Conservation (phyloP, 768 basidiomycete species). For the Collybiopsis luxurians region DNA sequence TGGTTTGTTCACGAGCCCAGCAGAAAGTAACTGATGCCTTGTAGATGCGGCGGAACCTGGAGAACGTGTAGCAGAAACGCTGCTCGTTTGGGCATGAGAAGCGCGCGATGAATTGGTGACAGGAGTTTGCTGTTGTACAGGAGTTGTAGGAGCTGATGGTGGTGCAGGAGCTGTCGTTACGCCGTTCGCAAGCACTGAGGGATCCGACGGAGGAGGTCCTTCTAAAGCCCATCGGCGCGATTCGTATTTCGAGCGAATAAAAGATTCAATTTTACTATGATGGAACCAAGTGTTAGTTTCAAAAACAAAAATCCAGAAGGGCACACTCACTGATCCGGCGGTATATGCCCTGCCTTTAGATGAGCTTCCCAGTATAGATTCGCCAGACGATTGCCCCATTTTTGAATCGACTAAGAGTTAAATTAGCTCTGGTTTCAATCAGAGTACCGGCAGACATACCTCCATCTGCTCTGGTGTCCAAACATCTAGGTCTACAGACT, state of each 20-base stretch:
- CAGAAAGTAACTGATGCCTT: conserved; percentile 53
- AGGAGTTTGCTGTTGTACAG: conserved; percentile 16
- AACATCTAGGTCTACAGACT: conserved; percentile 94
- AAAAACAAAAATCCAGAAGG: not conserved
- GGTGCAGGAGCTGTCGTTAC: conserved; percentile 15
- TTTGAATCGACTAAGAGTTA: conserved; percentile 64
- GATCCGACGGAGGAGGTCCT: conserved; percentile 82
- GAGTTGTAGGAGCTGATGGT: conserved; percentile 21
- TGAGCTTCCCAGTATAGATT: conserved; percentile 98
- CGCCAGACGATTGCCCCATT: conserved; percentile 92
- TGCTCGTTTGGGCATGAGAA: conserved; percentile 26
- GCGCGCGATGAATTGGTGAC: conserved; percentile 24
- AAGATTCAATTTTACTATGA: conserved; percentile 95
- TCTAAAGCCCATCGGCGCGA: conserved; percentile 89
- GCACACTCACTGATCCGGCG: conserved; percentile 84
- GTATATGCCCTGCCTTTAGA: conserved; percentile 85
- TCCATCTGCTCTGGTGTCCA: conserved; percentile 99
- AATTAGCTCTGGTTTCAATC: not conserved
- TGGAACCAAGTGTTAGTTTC: not conserved
- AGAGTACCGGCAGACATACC: conserved; percentile 38
- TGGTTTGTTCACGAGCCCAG: conserved; percentile 8
- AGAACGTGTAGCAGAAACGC: conserved; percentile 25
- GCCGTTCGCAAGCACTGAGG: conserved; percentile 65
- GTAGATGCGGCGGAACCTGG: conserved; percentile 22
- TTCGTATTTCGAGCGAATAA: conserved; percentile 97